Evolutionary conservation across 257 asterid genomes (phyloP).

Genomic region (Agastache rugosa): DNA sequence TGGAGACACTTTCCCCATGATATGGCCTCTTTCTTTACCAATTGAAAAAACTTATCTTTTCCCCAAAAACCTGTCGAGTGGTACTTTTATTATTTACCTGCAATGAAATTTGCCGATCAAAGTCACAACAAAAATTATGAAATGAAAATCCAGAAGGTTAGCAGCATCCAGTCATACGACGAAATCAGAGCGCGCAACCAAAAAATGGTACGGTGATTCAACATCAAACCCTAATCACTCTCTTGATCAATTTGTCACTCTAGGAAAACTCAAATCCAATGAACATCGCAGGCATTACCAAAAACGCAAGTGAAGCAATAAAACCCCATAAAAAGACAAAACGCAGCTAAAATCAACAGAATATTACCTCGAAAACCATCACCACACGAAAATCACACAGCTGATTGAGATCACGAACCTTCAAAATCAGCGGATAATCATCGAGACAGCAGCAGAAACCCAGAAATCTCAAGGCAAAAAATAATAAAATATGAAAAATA

Average conservation of each 20-base stretch:
- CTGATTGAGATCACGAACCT: constrained; percentile 32
- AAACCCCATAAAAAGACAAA: background rate
- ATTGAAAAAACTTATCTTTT: constrained; percentile 4
- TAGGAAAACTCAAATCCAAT: background rate
- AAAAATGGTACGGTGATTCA: background rate
- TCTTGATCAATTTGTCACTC: background rate
- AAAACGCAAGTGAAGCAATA: background rate
- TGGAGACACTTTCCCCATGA: constrained; percentile 77
- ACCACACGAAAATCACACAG: background rate
- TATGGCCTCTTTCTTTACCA: background rate
- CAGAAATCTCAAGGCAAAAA: background rate
- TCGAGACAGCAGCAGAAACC: constrained; percentile 6
- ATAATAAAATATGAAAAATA: background rate
- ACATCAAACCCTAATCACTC: constrained; percentile 2
- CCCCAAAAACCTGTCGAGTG: background rate
- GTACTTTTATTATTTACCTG: constrained; percentile 21
- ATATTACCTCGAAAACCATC: background rate
- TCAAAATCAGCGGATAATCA: constrained; percentile 25
- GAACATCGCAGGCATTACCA: background rate
- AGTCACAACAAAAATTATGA: constrained; percentile 6
- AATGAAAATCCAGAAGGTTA: background rate
- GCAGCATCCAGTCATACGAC: background rate
- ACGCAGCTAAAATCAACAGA: constrained; percentile 30
- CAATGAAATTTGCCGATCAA: background rate
- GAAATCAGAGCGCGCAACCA: background rate